Evolutionary conservation across 352 stramenopile species (phyloP), one percentile per base, ranked within the genome.

Genomic region (Globisporangium acanthophoron): DNA sequence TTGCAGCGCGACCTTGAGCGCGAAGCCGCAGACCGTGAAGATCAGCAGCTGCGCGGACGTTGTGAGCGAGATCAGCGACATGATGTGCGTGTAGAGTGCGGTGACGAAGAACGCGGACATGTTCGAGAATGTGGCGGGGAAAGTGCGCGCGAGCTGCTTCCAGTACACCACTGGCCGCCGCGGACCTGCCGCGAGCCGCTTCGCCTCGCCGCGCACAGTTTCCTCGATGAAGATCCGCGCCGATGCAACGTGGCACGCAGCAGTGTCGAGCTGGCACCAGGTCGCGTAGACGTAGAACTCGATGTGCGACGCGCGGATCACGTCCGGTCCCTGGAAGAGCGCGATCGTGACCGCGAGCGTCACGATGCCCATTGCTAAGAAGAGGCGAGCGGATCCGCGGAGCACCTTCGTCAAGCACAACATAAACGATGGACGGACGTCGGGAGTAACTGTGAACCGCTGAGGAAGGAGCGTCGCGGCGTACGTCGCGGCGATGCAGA

Each of bases 1-100:
- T 37, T 69, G 61, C 20, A 66, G 39, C 3, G 5, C n/a, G 16
- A 61, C 40, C 54, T 65, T 68, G 57, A 69, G 37, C 21, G 41
- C 54, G 21, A 59, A 55, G 45, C 56, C 61, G 1, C 39, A 43
- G 29, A 50, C 20, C 11, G 61, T 59, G 39, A 67, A 64, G 12
- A 21, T 16, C 2, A 59, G 11, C 15, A 64, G 43, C 18, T 51
- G 15, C 21, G 37, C 12, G 13, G 45, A 48, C 16, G 43, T 46
- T 5, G 12, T 33, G 58, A 59, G 35, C 43, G 41, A 50, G 9
- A 55, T 29, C 1, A 15, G 13, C 9, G 29, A 39, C 37, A 55
- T 58, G 21, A 39, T 15, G 37, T 61, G 40, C 37, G 53, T 40
- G 47, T 61, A 65, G 31, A 65, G 13, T 1, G n/a, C 27, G 6